Conservation (phyloP, 371 early-diverging fungal genomes). For the Mucor lusitanicus region DNA sequence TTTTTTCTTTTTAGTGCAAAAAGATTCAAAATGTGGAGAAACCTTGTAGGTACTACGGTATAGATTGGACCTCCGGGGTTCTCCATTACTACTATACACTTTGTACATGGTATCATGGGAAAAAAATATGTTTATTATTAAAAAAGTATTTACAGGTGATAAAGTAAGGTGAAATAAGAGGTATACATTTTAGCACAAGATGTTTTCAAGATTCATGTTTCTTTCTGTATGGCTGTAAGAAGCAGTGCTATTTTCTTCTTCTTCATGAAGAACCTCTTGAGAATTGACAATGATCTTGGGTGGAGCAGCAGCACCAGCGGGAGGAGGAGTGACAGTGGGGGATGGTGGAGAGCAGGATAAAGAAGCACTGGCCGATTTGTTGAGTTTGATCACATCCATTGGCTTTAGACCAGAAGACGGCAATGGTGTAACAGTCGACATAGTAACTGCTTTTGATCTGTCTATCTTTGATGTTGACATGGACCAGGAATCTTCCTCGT, state of each 20-base stretch:
- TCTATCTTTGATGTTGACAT: background rate
- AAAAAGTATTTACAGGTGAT: background rate
- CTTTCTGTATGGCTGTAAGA: constrained; percentile 5
- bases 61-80: background rate
- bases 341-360: background rate
- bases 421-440: background rate
- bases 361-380: background rate
- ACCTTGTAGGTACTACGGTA: too few species aligned
- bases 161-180: background rate
- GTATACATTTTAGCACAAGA: constrained; percentile 15
- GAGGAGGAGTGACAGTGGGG: background rate
- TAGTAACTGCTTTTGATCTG: background rate
- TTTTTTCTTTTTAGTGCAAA: background rate
- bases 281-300: background rate
- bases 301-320: background rate
- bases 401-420: constrained; percentile 14
- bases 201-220: constrained; percentile 29
- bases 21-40: background rate
- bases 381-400: constrained; percentile 17
- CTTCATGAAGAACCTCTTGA: background rate
- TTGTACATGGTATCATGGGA: background rate
- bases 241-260: background rate
- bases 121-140: background rate
- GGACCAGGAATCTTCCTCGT: constrained; percentile 19
- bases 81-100: background rate